phyloP scores from a whole-genome alignment of 768 basidiomycete species.

The Pleurotus ostreatus region DNA sequence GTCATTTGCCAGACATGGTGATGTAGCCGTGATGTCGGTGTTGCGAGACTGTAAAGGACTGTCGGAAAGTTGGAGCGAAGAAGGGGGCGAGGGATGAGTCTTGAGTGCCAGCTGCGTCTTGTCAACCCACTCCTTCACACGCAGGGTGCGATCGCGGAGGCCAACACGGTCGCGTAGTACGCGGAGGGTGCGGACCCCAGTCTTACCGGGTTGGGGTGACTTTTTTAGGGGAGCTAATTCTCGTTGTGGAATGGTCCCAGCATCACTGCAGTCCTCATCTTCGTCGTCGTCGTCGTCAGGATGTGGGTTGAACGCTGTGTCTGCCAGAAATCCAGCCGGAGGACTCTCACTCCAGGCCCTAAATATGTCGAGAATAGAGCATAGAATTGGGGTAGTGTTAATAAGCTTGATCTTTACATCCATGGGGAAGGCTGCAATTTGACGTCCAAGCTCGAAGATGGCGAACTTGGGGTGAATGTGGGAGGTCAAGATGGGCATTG shows the following conservation, averaged over 20 bases:
- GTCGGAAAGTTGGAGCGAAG: background rate
- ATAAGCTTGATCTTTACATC: background rate
- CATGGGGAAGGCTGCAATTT: slow-evolving; percentile 13
- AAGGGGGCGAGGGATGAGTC: background rate
- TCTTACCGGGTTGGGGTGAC: background rate
- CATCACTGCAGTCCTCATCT: background rate
- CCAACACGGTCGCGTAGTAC: background rate
- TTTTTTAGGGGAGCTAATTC: background rate
- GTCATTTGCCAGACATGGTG: background rate
- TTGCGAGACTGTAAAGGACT: background rate
- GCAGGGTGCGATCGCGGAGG: background rate
- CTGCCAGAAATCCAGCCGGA: background rate
- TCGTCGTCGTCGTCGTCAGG: background rate
- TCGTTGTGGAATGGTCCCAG: background rate
- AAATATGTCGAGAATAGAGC: background rate
- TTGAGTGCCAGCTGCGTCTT: background rate
- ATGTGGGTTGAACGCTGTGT: background rate
- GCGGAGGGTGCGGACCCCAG: background rate
- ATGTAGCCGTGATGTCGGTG: background rate
- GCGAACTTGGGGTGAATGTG: slow-evolving; percentile 17
- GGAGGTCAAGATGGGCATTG: slow-evolving; percentile 9
- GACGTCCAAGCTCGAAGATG: slow-evolving; percentile 10
- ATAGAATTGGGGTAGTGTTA: background rate
- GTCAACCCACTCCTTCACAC: background rate
- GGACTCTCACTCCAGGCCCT: background rate